Evolutionary conservation across 441 rosid genomes (phyloP).

Genomic region (Bruguiera hainesii): DNA sequence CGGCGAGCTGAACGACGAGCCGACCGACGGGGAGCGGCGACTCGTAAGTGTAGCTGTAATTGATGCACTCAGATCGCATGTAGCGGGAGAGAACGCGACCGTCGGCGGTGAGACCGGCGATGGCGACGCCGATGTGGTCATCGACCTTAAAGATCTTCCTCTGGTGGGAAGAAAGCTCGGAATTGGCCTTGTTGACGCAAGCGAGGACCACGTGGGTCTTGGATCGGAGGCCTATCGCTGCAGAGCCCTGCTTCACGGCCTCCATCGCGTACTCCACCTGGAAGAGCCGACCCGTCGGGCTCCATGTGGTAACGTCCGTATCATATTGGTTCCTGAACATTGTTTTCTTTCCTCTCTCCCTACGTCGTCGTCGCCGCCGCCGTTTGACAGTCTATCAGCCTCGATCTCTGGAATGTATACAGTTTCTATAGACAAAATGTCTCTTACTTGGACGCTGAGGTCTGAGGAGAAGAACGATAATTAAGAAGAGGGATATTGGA

Average conservation of each 20-base stretch:
- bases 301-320: conserved; percentile 97
- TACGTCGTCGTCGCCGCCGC: background rate
- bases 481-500: too few species aligned
- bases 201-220: conserved; percentile 80
- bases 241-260: conserved; percentile 97
- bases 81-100: conserved; percentile 95
- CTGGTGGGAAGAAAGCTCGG: conserved; percentile 95
- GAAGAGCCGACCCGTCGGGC: conserved; percentile 82
- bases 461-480: too few species aligned
- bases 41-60: conserved; percentile 79
- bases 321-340: conserved; percentile 99
- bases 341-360: conserved; percentile 3
- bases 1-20: conserved; percentile 94
- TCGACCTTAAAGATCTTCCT: conserved; percentile 97
- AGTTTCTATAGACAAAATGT: too few species aligned
- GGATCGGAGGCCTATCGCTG: conserved; percentile 97
- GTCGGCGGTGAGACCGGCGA: conserved; percentile 95
- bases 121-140: conserved; percentile 95
- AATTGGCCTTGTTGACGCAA: conserved; percentile 86
- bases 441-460: too few species aligned
- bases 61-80: conserved; percentile 92
- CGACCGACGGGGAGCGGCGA: conserved; percentile 95
- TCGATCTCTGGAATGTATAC: background rate
- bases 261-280: conserved; percentile 99
- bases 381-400: background rate